phyloP scores from a whole-genome alignment of 2,329 filamentous ascomycete genomes.

The Pseudonectria foliicola region DNA sequence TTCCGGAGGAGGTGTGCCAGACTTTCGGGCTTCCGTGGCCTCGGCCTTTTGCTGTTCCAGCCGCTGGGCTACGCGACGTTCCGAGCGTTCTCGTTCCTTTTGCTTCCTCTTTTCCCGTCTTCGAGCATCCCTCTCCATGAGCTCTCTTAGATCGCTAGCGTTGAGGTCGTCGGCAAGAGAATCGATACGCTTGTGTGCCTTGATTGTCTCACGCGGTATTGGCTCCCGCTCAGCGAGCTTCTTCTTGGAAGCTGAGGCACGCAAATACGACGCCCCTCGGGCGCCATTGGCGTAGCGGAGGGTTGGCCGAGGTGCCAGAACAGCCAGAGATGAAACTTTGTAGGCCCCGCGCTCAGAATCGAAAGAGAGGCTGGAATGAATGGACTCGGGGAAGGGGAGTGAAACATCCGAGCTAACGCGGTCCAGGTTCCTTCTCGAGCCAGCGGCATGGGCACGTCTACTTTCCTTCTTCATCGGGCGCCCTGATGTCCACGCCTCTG shows the following conservation, averaged over 20 bases:
- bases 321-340: conserved; percentile 70
- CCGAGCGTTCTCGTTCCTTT: conserved; percentile 59
- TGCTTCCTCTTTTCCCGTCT: conserved; percentile 68
- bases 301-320: conserved; percentile 79
- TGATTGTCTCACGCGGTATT: conserved; percentile 55
- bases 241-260: conserved; percentile 35
- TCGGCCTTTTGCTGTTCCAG: conserved; percentile 60
- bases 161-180: conserved; percentile 79
- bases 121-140: conserved; percentile 84
- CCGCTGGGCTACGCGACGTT: conserved; percentile 56
- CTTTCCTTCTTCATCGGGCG: conserved; percentile 56
- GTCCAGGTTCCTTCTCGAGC: conserved; percentile 45
- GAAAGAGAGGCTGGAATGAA: conserved; percentile 70
- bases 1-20: conserved; percentile 43
- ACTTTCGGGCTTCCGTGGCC: conserved; percentile 45
- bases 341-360: conserved; percentile 66
- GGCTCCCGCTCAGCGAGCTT: conserved; percentile 42
- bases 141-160: conserved; percentile 73
- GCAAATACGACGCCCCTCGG: conserved; percentile 39
- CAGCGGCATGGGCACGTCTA: conserved; percentile 54
- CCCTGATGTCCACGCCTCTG: conserved; percentile 52
- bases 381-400: conserved; percentile 64
- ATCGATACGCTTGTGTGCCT: conserved; percentile 56
- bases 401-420: conserved; percentile 66
- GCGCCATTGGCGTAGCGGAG: conserved; percentile 66